Evolutionary conservation across 768 basidiomycete genomes (phyloP).

Genomic region (Hirschioporus abietinus): DNA sequence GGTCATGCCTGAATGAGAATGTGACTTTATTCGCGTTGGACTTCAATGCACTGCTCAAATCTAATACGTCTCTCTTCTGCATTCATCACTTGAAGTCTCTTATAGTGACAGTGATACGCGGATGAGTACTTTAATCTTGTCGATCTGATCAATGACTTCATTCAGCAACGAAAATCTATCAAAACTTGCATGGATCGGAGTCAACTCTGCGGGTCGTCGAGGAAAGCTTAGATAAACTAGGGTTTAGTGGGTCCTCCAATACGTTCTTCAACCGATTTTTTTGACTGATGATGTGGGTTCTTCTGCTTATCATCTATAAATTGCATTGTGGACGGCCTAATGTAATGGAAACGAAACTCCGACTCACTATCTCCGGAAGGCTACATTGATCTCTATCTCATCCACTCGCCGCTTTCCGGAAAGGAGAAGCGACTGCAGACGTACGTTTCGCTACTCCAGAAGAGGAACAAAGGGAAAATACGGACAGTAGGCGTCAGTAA

Average conservation of each 20-base stretch:
- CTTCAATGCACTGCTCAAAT: conserved; percentile 64
- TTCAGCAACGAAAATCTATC: background rate
- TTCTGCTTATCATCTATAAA: too few relatives aligned
- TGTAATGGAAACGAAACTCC: too few relatives aligned
- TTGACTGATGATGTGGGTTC: background rate
- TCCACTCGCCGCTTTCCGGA: conserved; percentile 68
- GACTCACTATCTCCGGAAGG: conserved; percentile 28
- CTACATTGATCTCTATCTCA: conserved; percentile 72
- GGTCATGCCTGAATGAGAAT: conserved; percentile 31
- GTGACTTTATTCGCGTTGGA: conserved; percentile 49
- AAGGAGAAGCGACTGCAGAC: conserved; percentile 58
- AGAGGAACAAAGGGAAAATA: conserved; percentile 60
- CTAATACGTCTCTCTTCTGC: background rate
- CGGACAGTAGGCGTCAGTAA: conserved; percentile 76
- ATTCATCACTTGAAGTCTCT: background rate
- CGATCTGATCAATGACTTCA: background rate
- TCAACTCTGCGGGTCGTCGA: conserved; percentile 54
- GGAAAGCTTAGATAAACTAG: conserved; percentile 51
- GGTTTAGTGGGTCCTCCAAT: conserved; percentile 42
- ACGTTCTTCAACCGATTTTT: too few relatives aligned
- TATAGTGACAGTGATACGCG: background rate
- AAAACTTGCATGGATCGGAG: conserved; percentile 50
- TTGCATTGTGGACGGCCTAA: too few relatives aligned
- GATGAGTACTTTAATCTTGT: background rate
- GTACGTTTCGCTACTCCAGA: conserved; percentile 63